Base-by-base conservation (phyloP, 306 rosid species). In the Quercus berberidifolia region DNA sequence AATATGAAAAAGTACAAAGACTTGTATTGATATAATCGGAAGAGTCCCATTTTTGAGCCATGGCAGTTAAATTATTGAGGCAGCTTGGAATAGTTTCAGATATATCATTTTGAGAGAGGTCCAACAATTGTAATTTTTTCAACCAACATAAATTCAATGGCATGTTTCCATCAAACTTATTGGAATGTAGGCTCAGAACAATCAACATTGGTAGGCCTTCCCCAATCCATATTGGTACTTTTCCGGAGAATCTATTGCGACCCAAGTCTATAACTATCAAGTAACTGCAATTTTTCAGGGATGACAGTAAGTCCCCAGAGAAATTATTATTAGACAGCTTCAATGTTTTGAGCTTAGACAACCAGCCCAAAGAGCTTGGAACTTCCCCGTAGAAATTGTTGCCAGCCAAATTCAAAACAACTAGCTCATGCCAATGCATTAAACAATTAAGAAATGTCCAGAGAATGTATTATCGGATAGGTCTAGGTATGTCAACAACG, bases 161-260 rank as follows among this genome's bases (percentile, higher is more conserved):
- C 59, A 87, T 73, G 60, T 15, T 9, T 0, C 82, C 80, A 14
- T 5, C 31, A 3, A 81, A 73, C 60, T 10, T 19, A 55, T 79
- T 87, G 25, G 70, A 19, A 1, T 21, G 28, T 3, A 84, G 8
- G 18, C 58, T 79, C 11, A 84, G 84, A 54, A 73, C 35, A 25
- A 55, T 78, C 73, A 84, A 20, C 2, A 51, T 6, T 8, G 70
- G 60, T 21, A 9, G 31, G 67, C 18, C 25, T 55, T 49, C 17
- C 4, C 81, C 85, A 0, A 56, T 74, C 83, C 83, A 82, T 49
- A 56, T 3, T 14, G 90, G 88, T 46, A 84, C 70, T 12, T 3
- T 56, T 3, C 88, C 88, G 0, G 60, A 59, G 3, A 87, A 6
- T 54, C 70, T 67, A 28, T 84, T 87, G 26, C 74, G 62, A 17